Evolutionary conservation across 1,284 basidiomycete genomes (phyloP).

Genomic region (Ceratobasidium sp.): DNA sequence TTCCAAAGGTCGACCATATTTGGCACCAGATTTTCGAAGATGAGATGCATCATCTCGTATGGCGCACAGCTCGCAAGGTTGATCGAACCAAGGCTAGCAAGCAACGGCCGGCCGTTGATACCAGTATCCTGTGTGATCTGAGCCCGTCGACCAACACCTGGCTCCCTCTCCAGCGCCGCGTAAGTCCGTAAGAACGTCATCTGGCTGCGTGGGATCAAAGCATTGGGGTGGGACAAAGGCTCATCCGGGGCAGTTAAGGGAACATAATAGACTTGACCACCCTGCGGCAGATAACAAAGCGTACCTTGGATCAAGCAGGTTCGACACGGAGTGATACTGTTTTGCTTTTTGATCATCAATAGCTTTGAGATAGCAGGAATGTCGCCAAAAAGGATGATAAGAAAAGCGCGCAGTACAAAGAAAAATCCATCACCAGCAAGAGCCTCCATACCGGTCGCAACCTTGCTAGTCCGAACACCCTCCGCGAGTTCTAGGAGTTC

Average conservation of each 20-base stretch:
- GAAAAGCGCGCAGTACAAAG: constrained; percentile 4
- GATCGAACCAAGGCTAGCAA: neutral
- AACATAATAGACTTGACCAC: neutral
- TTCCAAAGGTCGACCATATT: constrained; percentile 26
- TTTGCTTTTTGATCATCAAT: constrained; percentile 22
- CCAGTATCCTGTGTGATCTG: neutral
- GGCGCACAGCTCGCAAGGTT: constrained; percentile 42
- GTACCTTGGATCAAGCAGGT: neutral
- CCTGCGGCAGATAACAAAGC: neutral
- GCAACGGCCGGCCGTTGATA: neutral
- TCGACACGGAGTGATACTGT: constrained; percentile 5
- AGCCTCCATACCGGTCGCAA: neutral
- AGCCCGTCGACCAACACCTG: neutral
- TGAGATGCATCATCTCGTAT: constrained; percentile 45
- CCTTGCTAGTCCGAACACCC: neutral
- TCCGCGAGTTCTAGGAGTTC: constrained; percentile 4
- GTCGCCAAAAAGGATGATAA: constrained; percentile 30
- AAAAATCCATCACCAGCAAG: neutral
- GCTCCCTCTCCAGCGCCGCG: neutral
- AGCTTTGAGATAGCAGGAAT: constrained; percentile 19
- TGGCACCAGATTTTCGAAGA: constrained; percentile 44
- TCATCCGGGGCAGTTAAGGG: constrained; percentile 7
- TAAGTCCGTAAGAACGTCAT: neutral
- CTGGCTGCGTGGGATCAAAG: neutral
- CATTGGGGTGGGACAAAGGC: neutral